Conservation (phyloP, 2,329 filamentous ascomycete species). For the Apiospora sp. region DNA sequence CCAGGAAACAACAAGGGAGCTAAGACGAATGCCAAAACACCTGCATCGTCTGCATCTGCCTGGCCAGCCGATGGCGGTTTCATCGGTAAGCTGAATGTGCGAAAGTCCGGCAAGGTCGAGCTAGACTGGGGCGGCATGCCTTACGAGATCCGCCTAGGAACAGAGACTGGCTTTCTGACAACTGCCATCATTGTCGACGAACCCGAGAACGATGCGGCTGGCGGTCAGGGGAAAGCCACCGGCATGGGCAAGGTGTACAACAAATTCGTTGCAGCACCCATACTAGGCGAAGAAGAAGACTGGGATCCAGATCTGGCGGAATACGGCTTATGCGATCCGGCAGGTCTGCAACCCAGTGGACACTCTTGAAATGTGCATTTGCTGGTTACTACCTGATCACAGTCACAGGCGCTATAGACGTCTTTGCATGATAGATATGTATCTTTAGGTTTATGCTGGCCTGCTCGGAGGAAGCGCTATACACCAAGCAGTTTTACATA, state of each 20-base stretch:
- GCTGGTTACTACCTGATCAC: neutral
- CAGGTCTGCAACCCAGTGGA: neutral
- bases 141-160: slow-evolving; percentile 62
- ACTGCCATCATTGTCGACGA: slow-evolving; percentile 68
- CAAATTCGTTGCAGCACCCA: slow-evolving; percentile 66
- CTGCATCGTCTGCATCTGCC: slow-evolving; percentile 45
- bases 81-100: slow-evolving; percentile 66
- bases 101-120: slow-evolving; percentile 68
- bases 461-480: neutral
- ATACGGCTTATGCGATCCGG: slow-evolving; percentile 1
- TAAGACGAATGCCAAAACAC: slow-evolving; percentile 36
- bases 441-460: neutral
- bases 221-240: slow-evolving; percentile 57
- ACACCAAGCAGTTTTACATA: neutral
- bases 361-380: too few species aligned
- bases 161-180: slow-evolving; percentile 61
- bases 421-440: neutral
- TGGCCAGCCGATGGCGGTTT: slow-evolving; percentile 61
- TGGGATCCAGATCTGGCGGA: slow-evolving; percentile 56
- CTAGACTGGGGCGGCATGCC: slow-evolving; percentile 68
- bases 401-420: neutral
- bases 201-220: slow-evolving; percentile 56
- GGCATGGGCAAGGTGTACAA: slow-evolving; percentile 71
- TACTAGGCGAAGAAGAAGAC: slow-evolving; percentile 65
- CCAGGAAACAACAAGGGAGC: slow-evolving; percentile 34